phyloP scores from a whole-genome alignment of 495 filamentous ascomycete species.

The Penicillium diatomitis region DNA sequence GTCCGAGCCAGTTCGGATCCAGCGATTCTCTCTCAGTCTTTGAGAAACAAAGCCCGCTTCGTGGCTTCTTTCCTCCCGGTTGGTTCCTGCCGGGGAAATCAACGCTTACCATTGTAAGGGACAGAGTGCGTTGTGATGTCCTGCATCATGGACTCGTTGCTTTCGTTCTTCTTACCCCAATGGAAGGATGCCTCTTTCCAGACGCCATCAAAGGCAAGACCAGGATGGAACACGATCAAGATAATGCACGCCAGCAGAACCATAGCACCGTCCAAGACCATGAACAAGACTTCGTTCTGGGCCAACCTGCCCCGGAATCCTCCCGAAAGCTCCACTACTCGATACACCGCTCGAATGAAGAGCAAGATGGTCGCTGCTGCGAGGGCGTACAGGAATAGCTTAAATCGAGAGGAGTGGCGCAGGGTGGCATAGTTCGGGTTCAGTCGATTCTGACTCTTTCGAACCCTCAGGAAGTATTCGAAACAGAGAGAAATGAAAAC shows the following conservation, averaged over 20 bases:
- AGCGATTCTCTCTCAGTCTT: too few relatives aligned
- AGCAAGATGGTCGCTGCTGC: not conserved
- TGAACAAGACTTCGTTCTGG: not conserved
- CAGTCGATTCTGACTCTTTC: not conserved
- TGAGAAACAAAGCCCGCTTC: too few relatives aligned
- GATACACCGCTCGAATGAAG: not conserved
- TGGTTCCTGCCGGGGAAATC: not conserved
- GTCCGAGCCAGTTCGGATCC: too few relatives aligned
- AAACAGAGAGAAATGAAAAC: not conserved
- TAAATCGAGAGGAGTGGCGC: not conserved
- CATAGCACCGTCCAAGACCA: not conserved
- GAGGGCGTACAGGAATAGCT: not conserved
- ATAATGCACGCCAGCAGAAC: not conserved
- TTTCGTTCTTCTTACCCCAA: not conserved
- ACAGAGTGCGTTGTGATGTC: not conserved
- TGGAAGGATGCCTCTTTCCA: not conserved
- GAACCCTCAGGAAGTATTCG: not conserved
- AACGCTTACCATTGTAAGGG: not conserved
- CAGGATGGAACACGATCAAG: not conserved
- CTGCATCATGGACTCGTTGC: not conserved
- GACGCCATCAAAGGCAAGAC: not conserved
- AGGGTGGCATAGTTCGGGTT: not conserved
- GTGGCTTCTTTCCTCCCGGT: too few relatives aligned
- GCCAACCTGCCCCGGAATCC: not conserved
- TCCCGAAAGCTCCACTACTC: not conserved